These are phyloP conservation scores for Apiotrichum sp. DNA, from an alignment of 1,284 basidiomycete genomes.

Conservation along the genomic window DNA sequence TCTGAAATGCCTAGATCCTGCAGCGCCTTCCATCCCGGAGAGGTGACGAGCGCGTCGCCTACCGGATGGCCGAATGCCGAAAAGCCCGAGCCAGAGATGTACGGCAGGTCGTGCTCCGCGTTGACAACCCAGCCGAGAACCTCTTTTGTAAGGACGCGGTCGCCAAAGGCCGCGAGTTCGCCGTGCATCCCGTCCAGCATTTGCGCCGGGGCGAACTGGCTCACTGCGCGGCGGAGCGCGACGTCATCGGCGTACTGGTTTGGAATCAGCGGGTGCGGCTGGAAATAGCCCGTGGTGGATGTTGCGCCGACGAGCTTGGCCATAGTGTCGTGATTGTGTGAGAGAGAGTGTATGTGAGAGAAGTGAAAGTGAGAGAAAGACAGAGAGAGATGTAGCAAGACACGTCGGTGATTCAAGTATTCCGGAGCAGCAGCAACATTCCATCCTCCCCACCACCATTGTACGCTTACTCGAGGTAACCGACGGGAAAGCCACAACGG, in stretches of 20 bases:
- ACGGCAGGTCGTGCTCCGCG: slow-evolving; percentile 12
- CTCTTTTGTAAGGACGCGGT: neutral
- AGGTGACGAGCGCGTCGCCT: slow-evolving; percentile 10
- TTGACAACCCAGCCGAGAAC: slow-evolving; percentile 1
- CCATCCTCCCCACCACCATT: neutral
- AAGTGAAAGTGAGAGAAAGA: neutral
- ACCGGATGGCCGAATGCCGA: slow-evolving; percentile 6
- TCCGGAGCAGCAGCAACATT: no score
- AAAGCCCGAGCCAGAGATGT: slow-evolving; percentile 8
- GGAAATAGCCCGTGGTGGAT: slow-evolving; percentile 13
- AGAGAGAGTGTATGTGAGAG: neutral
- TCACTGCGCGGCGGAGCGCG: slow-evolving; percentile 1
- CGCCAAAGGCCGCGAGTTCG: slow-evolving; percentile 1
- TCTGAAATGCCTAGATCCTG: slow-evolving; percentile 10
- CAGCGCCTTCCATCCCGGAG: slow-evolving; percentile 14
- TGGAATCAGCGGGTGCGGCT: slow-evolving; percentile 2
- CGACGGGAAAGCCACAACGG: no score
- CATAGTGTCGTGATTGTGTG: neutral
- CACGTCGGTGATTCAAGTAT: no score
- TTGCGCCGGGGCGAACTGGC: slow-evolving; percentile 2
- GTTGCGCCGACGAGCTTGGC: slow-evolving; percentile 4
- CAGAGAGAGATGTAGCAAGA: no score
- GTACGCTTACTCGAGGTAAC: no score
- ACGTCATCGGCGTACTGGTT: slow-evolving; percentile 12
- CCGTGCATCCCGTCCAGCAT: neutral